Evolutionary conservation across 148 eudicot species (phyloP).

Genomic region (Silene uniflora): DNA sequence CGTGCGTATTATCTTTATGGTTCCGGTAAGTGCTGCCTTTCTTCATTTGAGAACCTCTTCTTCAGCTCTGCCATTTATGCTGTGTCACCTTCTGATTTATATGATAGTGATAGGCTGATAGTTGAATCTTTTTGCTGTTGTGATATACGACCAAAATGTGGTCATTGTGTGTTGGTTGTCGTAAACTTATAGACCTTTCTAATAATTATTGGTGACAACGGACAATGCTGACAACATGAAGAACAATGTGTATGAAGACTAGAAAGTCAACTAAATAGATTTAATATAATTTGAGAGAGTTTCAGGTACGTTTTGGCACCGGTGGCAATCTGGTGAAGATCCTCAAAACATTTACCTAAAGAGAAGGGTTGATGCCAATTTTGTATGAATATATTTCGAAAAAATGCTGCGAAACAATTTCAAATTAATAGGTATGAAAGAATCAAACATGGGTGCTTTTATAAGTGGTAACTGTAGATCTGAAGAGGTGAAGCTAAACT

Average conservation of each 20-base stretch:
- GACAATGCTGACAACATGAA: background rate
- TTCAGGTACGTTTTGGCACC: background rate
- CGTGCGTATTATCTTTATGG: slow-evolving; percentile 95
- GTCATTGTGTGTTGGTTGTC: background rate
- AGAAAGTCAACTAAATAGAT: background rate
- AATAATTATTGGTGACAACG: background rate
- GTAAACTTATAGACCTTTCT: background rate
- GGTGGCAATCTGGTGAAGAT: background rate
- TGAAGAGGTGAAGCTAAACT: background rate
- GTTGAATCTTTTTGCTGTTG: background rate
- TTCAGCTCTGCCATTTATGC: background rate
- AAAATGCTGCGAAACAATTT: slow-evolving; percentile 3
- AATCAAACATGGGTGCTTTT: background rate
- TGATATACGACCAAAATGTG: background rate
- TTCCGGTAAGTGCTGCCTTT: slow-evolving; percentile 64
- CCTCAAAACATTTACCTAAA: background rate
- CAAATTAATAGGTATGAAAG: background rate
- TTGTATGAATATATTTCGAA: background rate
- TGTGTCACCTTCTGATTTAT: background rate
- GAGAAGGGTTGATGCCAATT: background rate
- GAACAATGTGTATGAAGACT: background rate
- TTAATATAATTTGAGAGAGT: background rate
- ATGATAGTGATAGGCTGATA: slow-evolving; percentile 9
- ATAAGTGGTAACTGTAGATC: slow-evolving; percentile 1
- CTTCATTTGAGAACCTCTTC: background rate